phyloP scores from a whole-genome alignment of 345 rosid genomes.

The Linum trigynum region DNA sequence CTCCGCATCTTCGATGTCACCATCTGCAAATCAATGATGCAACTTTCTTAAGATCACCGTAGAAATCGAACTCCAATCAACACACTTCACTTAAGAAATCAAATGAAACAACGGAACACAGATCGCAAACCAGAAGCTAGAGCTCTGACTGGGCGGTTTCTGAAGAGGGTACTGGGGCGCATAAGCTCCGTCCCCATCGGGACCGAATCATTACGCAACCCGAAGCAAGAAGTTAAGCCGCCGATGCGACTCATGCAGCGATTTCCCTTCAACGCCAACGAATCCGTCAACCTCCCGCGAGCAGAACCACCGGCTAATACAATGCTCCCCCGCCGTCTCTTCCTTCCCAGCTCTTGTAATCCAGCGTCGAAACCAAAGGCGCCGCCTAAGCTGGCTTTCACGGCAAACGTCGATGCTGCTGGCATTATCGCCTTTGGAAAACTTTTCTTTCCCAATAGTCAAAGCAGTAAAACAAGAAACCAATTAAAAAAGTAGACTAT shows the following conservation, averaged over 20 bases:
- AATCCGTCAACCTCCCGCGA: neutral
- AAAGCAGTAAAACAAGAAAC: slow-evolving; percentile 8
- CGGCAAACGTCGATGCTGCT: slow-evolving; percentile 35
- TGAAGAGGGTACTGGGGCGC: slow-evolving; percentile 32
- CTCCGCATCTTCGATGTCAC: slow-evolving; percentile 37
- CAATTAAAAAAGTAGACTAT: neutral
- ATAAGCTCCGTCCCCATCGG: slow-evolving; percentile 59
- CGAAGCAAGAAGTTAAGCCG: slow-evolving; percentile 18
- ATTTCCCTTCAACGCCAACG: slow-evolving; percentile 13
- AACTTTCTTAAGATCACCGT: neutral
- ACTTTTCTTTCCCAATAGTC: slow-evolving; percentile 16
- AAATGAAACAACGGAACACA: neutral
- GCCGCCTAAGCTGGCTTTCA: slow-evolving; percentile 25
- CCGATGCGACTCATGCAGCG: slow-evolving; percentile 18
- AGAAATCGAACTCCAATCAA: neutral
- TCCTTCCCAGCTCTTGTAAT: neutral
- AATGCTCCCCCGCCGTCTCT: slow-evolving; percentile 3
- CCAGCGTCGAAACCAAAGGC: slow-evolving; percentile 31
- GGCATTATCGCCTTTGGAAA: slow-evolving; percentile 12
- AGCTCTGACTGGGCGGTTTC: slow-evolving; percentile 39
- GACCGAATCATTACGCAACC: slow-evolving; percentile 26
- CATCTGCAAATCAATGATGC: slow-evolving; percentile 35
- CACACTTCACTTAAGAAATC: neutral
- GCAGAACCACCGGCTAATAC: neutral
- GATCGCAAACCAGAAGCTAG: slow-evolving; percentile 58